A percentile compares a stretch with the other conserved stretches of the same genome.
Evolutionary conservation across 805 yeast species (phyloP).

Genomic region (Geotrichum ghanense): DNA sequence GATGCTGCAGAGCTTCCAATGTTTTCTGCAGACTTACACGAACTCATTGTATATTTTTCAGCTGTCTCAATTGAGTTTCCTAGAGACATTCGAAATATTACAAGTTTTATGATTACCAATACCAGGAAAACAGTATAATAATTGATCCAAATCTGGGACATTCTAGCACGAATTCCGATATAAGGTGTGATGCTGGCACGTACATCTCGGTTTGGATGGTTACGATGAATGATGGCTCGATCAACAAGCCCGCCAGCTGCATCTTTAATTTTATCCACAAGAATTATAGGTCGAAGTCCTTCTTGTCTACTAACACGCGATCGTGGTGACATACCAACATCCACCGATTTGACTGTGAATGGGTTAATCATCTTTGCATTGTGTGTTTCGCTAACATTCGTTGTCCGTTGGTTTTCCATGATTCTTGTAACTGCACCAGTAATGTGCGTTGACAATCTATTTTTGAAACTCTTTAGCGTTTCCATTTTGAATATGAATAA

Average conservation of each 20-base stretch:
- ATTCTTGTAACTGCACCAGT: not conserved
- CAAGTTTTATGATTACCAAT: conserved; percentile 48
- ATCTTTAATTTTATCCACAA: not conserved
- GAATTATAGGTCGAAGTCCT: not conserved
- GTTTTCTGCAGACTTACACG: conserved; percentile 40
- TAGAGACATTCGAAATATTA: conserved; percentile 43
- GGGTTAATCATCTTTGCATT: not conserved
- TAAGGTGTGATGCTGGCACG: conserved; percentile 13
- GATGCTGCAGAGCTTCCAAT: conserved; percentile 27
- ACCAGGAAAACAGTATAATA: conserved; percentile 45
- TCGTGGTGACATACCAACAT: too few species aligned
- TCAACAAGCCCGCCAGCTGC: not conserved
- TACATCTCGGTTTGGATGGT: not conserved
- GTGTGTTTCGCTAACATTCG: too few species aligned
- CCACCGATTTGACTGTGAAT: not conserved
- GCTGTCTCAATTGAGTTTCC: conserved; percentile 32
- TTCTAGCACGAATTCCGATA: conserved; percentile 22
- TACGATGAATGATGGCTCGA: not conserved
- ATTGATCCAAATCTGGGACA: conserved; percentile 36
- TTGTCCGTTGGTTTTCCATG: not conserved
- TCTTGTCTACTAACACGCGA: not conserved
- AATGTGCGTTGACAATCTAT: not conserved
- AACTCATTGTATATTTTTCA: conserved; percentile 27
- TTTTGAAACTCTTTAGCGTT: too few species aligned
- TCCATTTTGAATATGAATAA: too few species aligned